These are phyloP conservation scores for Penicillium sp. DNA, from an alignment of 2,329 filamentous ascomycete species.

Conservation along the genomic window DNA sequence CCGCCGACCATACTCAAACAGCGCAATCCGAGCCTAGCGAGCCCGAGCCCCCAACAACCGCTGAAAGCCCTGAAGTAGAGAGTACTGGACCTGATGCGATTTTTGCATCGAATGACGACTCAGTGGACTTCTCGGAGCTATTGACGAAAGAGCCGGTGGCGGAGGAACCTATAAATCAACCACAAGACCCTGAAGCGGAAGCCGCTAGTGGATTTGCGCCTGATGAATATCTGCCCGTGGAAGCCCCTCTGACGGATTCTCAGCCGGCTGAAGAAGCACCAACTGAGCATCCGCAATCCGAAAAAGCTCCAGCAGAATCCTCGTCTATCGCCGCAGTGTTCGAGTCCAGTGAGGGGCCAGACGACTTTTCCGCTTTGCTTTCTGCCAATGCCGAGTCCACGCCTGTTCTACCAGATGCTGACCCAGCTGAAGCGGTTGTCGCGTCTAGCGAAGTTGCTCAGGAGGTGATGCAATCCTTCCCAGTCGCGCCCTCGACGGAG, in stretches of 20 bases:
- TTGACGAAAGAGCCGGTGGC: neutral
- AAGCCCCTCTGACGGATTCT: neutral
- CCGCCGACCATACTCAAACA: neutral
- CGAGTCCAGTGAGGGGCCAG: neutral
- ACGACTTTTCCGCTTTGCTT: conserved; percentile 1
- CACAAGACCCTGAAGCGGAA: neutral
- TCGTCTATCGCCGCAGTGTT: conserved; percentile 1
- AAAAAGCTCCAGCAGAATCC: neutral
- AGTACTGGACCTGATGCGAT: neutral
- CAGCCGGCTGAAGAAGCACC: neutral
- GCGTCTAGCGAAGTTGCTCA: neutral
- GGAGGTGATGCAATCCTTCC: neutral
- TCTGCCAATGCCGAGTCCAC: neutral
- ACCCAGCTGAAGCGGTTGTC: neutral
- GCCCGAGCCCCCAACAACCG: neutral
- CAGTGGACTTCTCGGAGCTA: neutral
- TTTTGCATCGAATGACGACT: neutral
- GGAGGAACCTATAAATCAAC: neutral
- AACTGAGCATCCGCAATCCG: neutral
- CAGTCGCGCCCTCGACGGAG: neutral
- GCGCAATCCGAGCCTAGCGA: neutral
- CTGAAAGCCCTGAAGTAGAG: neutral
- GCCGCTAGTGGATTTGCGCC: neutral
- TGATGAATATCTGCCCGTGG: neutral
- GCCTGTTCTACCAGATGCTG: neutral